phyloP scores from a whole-genome alignment of 345 rosid species.

The Aquilaria yunnanensis region DNA sequence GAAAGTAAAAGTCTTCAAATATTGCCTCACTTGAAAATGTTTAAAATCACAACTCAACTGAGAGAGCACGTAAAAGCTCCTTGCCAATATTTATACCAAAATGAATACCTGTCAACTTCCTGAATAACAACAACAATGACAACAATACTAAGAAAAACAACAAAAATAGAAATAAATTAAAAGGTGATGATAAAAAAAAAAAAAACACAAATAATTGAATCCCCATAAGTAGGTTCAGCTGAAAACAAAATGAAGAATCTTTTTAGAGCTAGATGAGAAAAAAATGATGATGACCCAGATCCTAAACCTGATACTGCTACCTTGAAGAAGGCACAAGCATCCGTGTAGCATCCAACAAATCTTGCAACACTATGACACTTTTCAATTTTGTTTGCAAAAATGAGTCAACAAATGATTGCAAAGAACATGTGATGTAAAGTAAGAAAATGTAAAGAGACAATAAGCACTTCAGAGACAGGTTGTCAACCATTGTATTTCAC shows the following conservation, averaged over 20 bases:
- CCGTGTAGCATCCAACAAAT: slow-evolving; percentile 89
- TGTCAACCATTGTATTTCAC: slow-evolving; percentile 86
- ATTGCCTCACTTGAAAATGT: no score
- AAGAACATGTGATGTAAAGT: background rate
- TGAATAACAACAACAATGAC: no score
- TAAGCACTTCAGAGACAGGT: slow-evolving; percentile 69
- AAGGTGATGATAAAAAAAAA: background rate
- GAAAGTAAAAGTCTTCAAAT: no score
- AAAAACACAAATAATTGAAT: no score
- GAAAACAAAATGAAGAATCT: no score
- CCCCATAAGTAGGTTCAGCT: no score
- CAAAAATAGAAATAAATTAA: background rate
- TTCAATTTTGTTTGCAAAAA: slow-evolving; percentile 78
- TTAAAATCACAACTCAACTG: no score
- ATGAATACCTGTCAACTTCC: no score
- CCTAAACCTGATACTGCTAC: slow-evolving; percentile 23
- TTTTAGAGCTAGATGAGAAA: no score
- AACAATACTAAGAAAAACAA: background rate
- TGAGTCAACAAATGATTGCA: background rate
- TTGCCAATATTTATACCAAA: no score
- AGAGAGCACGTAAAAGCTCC: no score
- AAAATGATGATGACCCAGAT: background rate
- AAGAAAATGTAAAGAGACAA: background rate
- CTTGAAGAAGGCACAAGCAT: slow-evolving; percentile 80
- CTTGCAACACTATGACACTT: slow-evolving; percentile 88